A percentile compares a stretch with the other conserved stretches of the same genome.
These are phyloP conservation scores for Aureobasidium sp. DNA, from an alignment of 2,329 filamentous ascomycete genomes.

Conservation along the genomic window DNA sequence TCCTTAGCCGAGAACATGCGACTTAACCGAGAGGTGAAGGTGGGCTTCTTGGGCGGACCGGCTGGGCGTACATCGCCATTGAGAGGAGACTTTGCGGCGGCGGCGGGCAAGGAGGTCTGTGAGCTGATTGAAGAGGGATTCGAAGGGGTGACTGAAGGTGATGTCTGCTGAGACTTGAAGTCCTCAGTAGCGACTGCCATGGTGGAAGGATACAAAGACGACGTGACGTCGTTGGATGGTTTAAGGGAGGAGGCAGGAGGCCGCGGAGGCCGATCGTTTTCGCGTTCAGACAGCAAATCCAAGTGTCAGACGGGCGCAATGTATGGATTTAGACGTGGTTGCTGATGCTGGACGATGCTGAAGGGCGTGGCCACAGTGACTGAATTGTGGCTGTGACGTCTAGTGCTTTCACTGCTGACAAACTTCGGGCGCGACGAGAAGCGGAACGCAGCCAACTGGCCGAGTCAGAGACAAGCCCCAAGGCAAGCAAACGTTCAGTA, in stretches of 20 bases:
- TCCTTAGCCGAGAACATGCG: slow-evolving; percentile 38
- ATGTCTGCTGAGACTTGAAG: neutral
- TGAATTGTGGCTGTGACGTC: slow-evolving; percentile 13
- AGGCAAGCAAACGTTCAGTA: neutral
- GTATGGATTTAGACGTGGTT: neutral
- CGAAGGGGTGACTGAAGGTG: slow-evolving; percentile 13
- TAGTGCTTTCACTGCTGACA: slow-evolving; percentile 9
- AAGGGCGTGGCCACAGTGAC: neutral
- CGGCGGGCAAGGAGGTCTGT: slow-evolving; percentile 22
- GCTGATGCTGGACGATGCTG: neutral
- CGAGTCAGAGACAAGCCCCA: neutral
- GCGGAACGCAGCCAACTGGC: neutral
- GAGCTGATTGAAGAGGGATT: slow-evolving; percentile 16
- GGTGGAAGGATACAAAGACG: neutral
- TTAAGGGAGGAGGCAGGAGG: neutral
- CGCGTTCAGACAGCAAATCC: neutral
- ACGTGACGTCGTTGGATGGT: neutral
- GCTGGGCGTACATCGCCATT: slow-evolving; percentile 20
- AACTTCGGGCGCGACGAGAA: slow-evolving; percentile 2
- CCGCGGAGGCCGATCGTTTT: slow-evolving; percentile 5
- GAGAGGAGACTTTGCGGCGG: slow-evolving; percentile 9
- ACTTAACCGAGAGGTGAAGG: slow-evolving; percentile 33
- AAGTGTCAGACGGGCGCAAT: neutral
- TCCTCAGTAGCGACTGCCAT: slow-evolving; percentile 14
- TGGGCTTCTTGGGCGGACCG: slow-evolving; percentile 30